Conservation (phyloP, 306 rosid species). For the Aeschynomene evenia region DNA sequence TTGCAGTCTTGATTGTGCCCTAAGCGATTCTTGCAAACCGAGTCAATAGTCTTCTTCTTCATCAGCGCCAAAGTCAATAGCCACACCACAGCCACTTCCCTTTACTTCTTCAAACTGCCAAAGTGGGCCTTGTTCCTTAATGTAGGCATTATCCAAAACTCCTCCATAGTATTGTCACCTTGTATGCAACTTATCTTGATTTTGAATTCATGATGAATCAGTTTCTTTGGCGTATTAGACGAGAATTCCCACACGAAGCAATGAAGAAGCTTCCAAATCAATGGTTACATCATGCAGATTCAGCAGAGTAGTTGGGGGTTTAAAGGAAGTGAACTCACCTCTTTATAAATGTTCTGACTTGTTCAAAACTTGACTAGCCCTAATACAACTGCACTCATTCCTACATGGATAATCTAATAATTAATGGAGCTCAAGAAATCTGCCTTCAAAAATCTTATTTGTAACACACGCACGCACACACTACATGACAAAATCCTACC, state of each 20-base stretch:
- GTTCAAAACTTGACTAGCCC: not conserved
- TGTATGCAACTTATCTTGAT: not conserved
- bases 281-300: not conserved
- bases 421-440: not conserved
- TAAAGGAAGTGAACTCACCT: not conserved
- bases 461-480: not conserved
- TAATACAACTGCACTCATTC: not conserved
- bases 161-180: not conserved
- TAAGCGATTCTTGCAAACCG: not conserved
- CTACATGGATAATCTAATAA: not conserved
- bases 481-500: not conserved
- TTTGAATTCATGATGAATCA: not conserved
- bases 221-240: not conserved
- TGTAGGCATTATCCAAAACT: not conserved
- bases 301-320: not conserved
- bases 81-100: not conserved
- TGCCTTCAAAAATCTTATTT: not conserved
- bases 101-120: constrained; percentile 9
- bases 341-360: not conserved
- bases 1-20: constrained; percentile 6
- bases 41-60: not conserved
- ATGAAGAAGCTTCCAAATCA: not conserved
- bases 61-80: not conserved
- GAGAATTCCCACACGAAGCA: not conserved
- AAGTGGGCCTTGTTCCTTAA: not conserved